These are phyloP conservation scores for Dissophora globulifera DNA, from an alignment of 192 early-diverging fungal species.

Conservation along the genomic window DNA sequence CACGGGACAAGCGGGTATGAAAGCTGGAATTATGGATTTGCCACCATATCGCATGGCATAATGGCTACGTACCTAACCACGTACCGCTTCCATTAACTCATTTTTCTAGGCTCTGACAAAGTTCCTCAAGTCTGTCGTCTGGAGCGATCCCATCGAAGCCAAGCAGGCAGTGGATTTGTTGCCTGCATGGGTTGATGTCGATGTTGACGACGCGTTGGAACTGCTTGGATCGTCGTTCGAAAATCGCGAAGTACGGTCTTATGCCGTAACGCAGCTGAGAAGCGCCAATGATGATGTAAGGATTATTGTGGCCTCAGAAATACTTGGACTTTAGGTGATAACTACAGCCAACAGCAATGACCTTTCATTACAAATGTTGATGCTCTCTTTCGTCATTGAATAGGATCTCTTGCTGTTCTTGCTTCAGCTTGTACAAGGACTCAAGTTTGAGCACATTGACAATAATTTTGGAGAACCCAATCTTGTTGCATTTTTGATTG, in stretches of 20 bases:
- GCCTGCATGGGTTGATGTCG: slow-evolving; percentile 89
- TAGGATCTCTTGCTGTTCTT: slow-evolving; percentile 94
- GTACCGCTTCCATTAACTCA: too few relatives aligned
- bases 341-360: too few relatives aligned
- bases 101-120: slow-evolving; percentile 98
- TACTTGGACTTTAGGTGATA: too few relatives aligned
- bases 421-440: slow-evolving; percentile 96
- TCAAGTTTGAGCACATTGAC: slow-evolving; percentile 91
- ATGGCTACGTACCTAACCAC: too few relatives aligned
- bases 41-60: too few relatives aligned
- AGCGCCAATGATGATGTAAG: slow-evolving; percentile 91
- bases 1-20: slow-evolving; percentile 86
- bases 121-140: slow-evolving; percentile 96
- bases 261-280: slow-evolving; percentile 89
- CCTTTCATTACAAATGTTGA: background rate
- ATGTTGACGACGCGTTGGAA: slow-evolving; percentile 96
- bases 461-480: slow-evolving; percentile 67
- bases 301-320: background rate
- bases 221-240: slow-evolving; percentile 91
- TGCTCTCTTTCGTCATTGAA: background rate
- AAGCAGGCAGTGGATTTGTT: slow-evolving; percentile 93
- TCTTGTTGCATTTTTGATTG: slow-evolving; percentile 89
- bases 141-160: slow-evolving; percentile 91
- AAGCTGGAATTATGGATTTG: background rate
- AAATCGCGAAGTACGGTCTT: slow-evolving; percentile 81